Base-by-base conservation (phyloP, 2,329 filamentous ascomycete species). In the Arthrinium phaeospermum region DNA sequence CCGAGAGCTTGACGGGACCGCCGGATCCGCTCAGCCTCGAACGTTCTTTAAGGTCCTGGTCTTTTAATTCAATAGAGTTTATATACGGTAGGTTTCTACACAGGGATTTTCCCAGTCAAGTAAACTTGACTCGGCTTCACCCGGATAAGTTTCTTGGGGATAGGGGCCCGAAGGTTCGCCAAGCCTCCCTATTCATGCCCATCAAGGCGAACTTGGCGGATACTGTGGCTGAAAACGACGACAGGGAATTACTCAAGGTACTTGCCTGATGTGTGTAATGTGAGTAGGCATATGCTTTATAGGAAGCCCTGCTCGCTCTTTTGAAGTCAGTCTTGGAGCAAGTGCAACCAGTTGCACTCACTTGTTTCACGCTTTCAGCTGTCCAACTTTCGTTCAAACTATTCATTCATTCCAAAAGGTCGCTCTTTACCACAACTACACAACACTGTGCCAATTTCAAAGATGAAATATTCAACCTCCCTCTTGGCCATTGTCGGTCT, bases 101-200 rank as follows among this genome's bases (percentile, higher is more conserved):
- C 12, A 30, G 4, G n/a, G 51, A n/a, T n/a, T 0, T 30, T n/a
- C 13, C 2, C 12, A 4, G 12, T 44, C 4, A 5, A 7, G 13
- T 57, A 19, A 30, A 57, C 27, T 30, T 16, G 4, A 27, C 4
- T 3, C 27, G 27, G 51, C 27, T 57, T 13, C 14, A 19, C 3
- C 7, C 13, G 13, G 4, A 7, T n/a, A 6, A 34, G 2, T 16
- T 19, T 37, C 7, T 19, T 22, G 53, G 16, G 24, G 7, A 30
- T 61, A 61, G 53, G 53, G 53, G 53, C 27, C 7, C 10, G 16
- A 61, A 61, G 53, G 53, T 61, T 61, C 53, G 27, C 53, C 53
- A 61, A 61, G 27, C 16, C 6, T 61, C 19, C 22, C 53, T 27
- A 12, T 27, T 30, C 16, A 22, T 5, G 14, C 3, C 6, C 14